Evolutionary conservation across 305 asterid species (phyloP).

Genomic region (Fraxinus sp.): DNA sequence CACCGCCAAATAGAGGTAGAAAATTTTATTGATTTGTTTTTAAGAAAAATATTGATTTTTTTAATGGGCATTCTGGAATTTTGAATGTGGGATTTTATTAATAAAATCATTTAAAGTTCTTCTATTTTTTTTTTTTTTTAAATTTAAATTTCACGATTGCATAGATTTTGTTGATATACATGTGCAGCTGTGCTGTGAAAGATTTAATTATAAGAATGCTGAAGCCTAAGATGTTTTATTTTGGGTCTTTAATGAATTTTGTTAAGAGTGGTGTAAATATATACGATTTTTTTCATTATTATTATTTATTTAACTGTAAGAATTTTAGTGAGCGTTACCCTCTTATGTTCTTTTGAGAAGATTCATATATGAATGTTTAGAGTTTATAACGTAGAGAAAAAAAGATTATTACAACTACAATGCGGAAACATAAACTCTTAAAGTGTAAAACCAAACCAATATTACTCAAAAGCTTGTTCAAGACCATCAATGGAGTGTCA

Average conservation of each 20-base stretch:
- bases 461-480: too few species aligned
- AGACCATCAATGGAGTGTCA: too few species aligned
- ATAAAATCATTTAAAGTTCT: neutral
- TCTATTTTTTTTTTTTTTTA: neutral
- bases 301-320: neutral
- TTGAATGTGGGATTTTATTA: conserved; percentile 12
- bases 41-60: neutral
- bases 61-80: conserved; percentile 13
- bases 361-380: neutral
- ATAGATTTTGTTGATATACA: conserved; percentile 9
- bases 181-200: neutral
- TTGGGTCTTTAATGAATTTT: neutral
- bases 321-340: neutral
- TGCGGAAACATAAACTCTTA: too few species aligned
- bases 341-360: neutral
- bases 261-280: neutral
- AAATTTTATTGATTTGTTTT: conserved; percentile 4
- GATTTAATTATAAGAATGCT: neutral
- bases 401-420: too few species aligned
- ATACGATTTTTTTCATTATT: neutral
- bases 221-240: neutral
- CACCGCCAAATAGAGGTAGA: conserved; percentile 32
- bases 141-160: conserved; percentile 2
- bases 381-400: too few species aligned
- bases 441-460: too few species aligned